These are phyloP conservation scores for Phialophora tarda DNA, from an alignment of 2,329 filamentous ascomycete genomes.

Conservation along the genomic window DNA sequence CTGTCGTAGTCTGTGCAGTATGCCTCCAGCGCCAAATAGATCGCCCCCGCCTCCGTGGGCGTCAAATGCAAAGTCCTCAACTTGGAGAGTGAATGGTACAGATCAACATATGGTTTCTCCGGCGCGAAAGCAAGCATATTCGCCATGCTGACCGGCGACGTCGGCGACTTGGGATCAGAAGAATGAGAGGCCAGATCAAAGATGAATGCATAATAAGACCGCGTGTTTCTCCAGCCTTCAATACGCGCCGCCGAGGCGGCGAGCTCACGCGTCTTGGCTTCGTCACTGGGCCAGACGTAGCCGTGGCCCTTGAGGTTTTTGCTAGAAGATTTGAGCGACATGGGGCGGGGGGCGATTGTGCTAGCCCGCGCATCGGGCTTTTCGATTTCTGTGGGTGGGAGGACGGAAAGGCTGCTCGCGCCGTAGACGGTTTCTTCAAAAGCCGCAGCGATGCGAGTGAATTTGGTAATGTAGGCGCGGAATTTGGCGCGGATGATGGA, in stretches of 20 bases:
- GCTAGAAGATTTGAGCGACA: conserved; percentile 34
- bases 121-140: conserved; percentile 59
- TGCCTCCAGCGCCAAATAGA: conserved; percentile 80
- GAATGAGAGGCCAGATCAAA: conserved; percentile 62
- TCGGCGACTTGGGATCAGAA: conserved; percentile 49
- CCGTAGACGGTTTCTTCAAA: conserved; percentile 97
- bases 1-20: conserved; percentile 81
- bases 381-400: conserved; percentile 71
- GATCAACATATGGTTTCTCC: conserved; percentile 74
- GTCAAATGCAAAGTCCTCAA: conserved; percentile 80
- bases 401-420: conserved; percentile 79
- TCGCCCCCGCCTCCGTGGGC: conserved; percentile 75
- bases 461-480: conserved; percentile 92
- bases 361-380: conserved; percentile 54
- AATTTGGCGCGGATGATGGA: conserved; percentile 89
- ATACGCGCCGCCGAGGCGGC: conserved; percentile 90
- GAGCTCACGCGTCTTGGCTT: conserved; percentile 79
- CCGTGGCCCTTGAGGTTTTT: conserved; percentile 74
- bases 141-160: conserved; percentile 53
- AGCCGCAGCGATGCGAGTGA: conserved; percentile 87
- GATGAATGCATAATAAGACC: conserved; percentile 94
- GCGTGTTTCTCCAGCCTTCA: conserved; percentile 94
- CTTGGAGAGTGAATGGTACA: conserved; percentile 91
- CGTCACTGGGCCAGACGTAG: conserved; percentile 91
- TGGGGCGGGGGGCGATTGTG: conserved; percentile 24